Evolutionary conservation across 257 asterid genomes (phyloP), one percentile per base, ranked within the genome.

Genomic region (Ligustrum vulgare): DNA sequence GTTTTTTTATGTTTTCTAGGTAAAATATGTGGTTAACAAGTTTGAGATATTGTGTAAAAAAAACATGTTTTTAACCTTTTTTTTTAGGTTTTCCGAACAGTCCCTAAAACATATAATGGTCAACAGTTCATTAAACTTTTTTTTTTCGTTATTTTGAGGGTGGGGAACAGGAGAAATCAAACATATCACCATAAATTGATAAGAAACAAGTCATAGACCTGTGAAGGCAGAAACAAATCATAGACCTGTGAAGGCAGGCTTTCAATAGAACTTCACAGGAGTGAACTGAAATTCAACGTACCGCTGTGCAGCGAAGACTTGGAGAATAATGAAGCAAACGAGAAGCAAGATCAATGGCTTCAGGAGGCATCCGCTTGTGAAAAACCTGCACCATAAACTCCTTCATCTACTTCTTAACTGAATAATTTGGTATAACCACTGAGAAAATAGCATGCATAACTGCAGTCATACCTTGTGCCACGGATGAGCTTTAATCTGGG

Each of bases 291-390:
- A 71, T 22, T 23, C 1, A 47, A 74, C 89, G 70, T 69, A 86
- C 89, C 36, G 89, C 89, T 71, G 87, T 83, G 67, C 87, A 86
- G 72, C 89, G 87, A 49, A 86, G 89, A 75, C 89, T 86, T 62
- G 89, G 89, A 62, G 89, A 86, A 69, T 86, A 86, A 32, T 86
- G 89, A 75, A 86, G 87, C 39, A 86, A 82, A 41, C 89, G 80
- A 6, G 89, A 83, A 63, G 87, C 85, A 67, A 86, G 87, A 71
- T 86, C 89, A 70, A 86, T 86, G 69, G 89, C 87, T 74, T 83
- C 89, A 63, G 89, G 86, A 41, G 89, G 89, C 89, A 86, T 86
- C 70, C 87, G 63, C 76, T 86, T 83, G 56, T 83, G 87, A 83
- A 86, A 86, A 63, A 83, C 86, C 89, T 86, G 83, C 41, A 79